Conservation (phyloP, 164 flowering plant species). For the Platanus orientalis region DNA sequence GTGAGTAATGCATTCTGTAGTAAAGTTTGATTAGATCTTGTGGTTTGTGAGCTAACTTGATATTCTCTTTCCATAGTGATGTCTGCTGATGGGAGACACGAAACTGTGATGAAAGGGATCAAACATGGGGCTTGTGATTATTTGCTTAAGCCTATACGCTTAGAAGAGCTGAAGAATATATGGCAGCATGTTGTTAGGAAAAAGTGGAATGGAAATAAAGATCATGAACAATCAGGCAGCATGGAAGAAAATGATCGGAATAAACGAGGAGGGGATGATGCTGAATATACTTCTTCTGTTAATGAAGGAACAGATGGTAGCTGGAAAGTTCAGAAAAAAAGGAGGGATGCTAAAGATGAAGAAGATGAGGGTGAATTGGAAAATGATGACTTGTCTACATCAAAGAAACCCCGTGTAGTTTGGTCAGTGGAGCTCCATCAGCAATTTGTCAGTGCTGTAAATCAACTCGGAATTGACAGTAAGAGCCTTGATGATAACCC, state of each 20-base stretch:
- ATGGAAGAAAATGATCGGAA: constrained; percentile 53
- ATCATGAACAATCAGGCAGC: constrained; percentile 51
- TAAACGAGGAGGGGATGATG: constrained; percentile 44
- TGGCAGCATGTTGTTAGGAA: constrained; percentile 93
- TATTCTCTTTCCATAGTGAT: constrained; percentile 53
- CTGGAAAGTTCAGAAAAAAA: constrained; percentile 46
- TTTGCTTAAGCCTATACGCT: constrained; percentile 76
- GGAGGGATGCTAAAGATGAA: constrained; percentile 51
- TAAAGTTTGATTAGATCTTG: background rate
- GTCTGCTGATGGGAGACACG: constrained; percentile 77
- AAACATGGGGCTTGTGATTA: constrained; percentile 93
- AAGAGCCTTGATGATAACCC: constrained; percentile 26
- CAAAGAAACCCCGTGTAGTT: constrained; percentile 88
- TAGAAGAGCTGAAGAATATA: constrained; percentile 70
- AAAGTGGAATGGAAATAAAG: constrained; percentile 52
- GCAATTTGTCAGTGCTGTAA: constrained; percentile 86
- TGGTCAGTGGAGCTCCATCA: constrained; percentile 93
- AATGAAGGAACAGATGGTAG: constrained; percentile 60
- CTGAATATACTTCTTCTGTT: constrained; percentile 56
- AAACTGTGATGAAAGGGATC: constrained; percentile 69
- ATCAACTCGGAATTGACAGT: constrained; percentile 92
- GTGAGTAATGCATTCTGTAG: constrained; percentile 40
- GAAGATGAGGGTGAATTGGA: constrained; percentile 66
- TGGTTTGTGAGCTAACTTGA: constrained; percentile 9
- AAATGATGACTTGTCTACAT: constrained; percentile 55